Base-by-base conservation (phyloP, 2,329 filamentous ascomycete species). In the Colletotrichum sp. region DNA sequence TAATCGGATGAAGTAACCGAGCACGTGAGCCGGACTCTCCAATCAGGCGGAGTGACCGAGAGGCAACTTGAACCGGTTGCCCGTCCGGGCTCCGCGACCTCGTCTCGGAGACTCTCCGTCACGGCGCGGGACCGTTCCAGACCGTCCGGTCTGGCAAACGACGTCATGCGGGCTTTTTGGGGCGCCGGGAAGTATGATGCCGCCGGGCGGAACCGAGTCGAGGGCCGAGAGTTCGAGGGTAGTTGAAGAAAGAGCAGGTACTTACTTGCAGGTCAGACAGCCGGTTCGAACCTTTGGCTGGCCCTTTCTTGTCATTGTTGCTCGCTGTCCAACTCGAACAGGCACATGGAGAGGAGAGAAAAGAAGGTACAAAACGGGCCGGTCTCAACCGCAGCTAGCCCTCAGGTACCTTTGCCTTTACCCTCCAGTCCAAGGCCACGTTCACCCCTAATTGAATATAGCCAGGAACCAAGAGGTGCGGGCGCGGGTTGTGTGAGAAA, bases 231-330 rank as follows among this genome's bases (percentile, higher is more conserved):
- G 59, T n/a, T 36, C 27, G 59, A 36, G 59, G 12, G 25, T 16
- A 15, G 8, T 44, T 13, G n/a, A 44, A 52, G 30, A 57, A 63
- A 32, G n/a, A 27, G 16, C 11, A 48, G 11, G 55, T 6, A 73
- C 88, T 77, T 78, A 90, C 88, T 90, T 90, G 88, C 89, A 91
- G 61, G 89, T 90, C 65, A 89, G 83, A 80, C 89, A 91, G 12
- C 89, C 89, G 6, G 87, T 88, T 66, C 86, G 83, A 60, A 88
- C 87, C 78, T 88, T 88, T 30, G 74, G 74, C 22, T 74, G 71
- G 28, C 74, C 74, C 34, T 76, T 76, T 57, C 74, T 68, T 39
- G 74, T 68, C 74, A 73, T 75, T 68, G 48, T 72, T 25, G 68
- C 25, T 34, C 15, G 39, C 22, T n/a, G 44, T 52, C 44, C 44